Conservation (phyloP, 163 green algal species). For the Trebouxia gelatinosa region DNA sequence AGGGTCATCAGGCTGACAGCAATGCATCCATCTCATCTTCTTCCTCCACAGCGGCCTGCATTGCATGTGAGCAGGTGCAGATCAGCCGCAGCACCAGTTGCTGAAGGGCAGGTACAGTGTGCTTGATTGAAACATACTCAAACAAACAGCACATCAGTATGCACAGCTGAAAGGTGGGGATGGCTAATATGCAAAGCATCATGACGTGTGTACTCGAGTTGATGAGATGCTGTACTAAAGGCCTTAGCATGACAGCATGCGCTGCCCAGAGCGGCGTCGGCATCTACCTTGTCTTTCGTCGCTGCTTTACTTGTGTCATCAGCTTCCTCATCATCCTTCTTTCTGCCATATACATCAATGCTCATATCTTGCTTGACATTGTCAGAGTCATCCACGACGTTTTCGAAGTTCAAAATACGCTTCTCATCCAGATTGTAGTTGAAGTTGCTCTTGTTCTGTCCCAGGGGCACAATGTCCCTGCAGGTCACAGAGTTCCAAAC, state of each 20-base stretch:
- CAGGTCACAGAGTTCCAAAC: not conserved
- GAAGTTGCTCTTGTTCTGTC: slow-evolving; percentile 70
- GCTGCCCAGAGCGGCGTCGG: not conserved
- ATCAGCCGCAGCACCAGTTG: not conserved
- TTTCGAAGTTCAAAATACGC: slow-evolving; percentile 87
- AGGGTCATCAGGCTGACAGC: slow-evolving; percentile 42
- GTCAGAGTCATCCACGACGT: slow-evolving; percentile 83
- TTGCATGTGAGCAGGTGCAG: not conserved
- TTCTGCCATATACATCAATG: slow-evolving; percentile 84
- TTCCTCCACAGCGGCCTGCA: slow-evolving; percentile 42
- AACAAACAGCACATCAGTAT: not conserved
- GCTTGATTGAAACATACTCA: not conserved
- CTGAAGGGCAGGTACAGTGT: not conserved
- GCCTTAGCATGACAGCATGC: too few relatives aligned
- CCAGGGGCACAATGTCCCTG: slow-evolving; percentile 71
- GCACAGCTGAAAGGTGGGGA: not conserved
- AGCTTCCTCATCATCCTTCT: slow-evolving; percentile 52
- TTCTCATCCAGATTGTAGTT: slow-evolving; percentile 87
- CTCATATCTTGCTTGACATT: slow-evolving; percentile 94
- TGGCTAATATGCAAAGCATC: not conserved
- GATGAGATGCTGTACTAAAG: not conserved
- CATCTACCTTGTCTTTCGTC: not conserved
- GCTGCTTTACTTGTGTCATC: slow-evolving; percentile 27
- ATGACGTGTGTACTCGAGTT: not conserved
- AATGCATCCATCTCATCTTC: slow-evolving; percentile 68